Evolutionary conservation across 148 eudicot genomes (phyloP), one percentile per base, ranked within the genome.

Genomic region (Beta vulgaris): DNA sequence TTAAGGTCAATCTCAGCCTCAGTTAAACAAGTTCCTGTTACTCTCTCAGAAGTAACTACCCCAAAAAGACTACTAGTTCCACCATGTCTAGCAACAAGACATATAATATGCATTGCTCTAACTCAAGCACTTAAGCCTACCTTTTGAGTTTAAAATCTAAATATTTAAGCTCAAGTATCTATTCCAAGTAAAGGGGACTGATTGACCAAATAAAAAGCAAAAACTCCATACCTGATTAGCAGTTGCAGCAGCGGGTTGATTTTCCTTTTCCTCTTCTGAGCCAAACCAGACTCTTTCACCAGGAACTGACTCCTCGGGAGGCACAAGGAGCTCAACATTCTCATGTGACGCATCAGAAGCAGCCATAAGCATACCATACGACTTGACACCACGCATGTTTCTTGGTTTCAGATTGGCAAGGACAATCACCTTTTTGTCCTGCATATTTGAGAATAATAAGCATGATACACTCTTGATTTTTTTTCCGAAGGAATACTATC

Each of bases 251-350:
- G 78, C 91, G 15, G 97, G 88, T 76, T 90, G 88, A 53, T 76
- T 88, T 60, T 92, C 93, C 75, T 90, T 86, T 39, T 88, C 96
- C 61, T 85, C 90, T 73, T 76, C 83, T 6, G 81, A 76, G 57
- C 97, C 97, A 85, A 95, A 95, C 98, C 98, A 95, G 78, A 95
- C 80, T 79, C 98, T 88, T 61, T 92, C 96, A 73, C 98, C 98
- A 16, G 91, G 93, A 23, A 84, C 60, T 54, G 98, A 88, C 73
- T 86, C 89, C 67, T 89, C 92, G 1, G 97, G 96, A 44, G 98
- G 98, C 68, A 85, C 93, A 79, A 95, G 93, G 69, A 95, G 96
- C 90, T 92, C 97, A 60, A 95, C 91, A 79, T 92, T 92, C 82
- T 95, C 97, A 81, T 92, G 98, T 28, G 89, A 71, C 3, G 91